Evolutionary conservation across 495 filamentous ascomycete genomes (phyloP).

Genomic region (Xylaria scruposa): DNA sequence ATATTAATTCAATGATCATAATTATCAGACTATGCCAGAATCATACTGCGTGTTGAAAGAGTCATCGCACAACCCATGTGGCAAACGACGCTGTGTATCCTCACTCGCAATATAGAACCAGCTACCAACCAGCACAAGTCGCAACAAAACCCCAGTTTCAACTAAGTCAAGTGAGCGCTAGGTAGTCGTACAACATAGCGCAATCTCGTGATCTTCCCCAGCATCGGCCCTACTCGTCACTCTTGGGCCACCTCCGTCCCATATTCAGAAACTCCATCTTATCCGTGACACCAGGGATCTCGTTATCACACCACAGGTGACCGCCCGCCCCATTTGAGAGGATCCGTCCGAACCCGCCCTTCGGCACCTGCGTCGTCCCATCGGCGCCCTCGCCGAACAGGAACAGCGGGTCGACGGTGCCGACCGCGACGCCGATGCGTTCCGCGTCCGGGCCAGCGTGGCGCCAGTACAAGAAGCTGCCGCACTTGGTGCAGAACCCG

Average conservation of each 20-base stretch:
- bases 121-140: background rate
- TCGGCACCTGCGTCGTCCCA: constrained; percentile 28
- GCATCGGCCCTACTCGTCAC: background rate
- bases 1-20: too few species aligned
- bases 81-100: background rate
- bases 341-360: constrained; percentile 41
- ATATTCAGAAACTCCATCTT: constrained; percentile 15
- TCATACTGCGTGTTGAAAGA: too few species aligned
- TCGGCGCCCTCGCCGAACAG: constrained; percentile 42
- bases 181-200: background rate
- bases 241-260: background rate
- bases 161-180: too few species aligned
- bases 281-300: constrained; percentile 50
- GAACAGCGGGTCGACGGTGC: constrained; percentile 45
- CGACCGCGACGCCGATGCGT: constrained; percentile 38
- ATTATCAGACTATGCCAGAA: too few species aligned
- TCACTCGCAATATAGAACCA: too few species aligned
- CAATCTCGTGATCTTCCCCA: background rate
- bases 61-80: too few species aligned
- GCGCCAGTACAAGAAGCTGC: constrained; percentile 48
- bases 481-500: constrained; percentile 47
- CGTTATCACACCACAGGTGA: constrained; percentile 42
- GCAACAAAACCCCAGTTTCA: background rate
- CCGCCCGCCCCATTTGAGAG: constrained; percentile 36
- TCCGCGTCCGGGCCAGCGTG: constrained; percentile 20